Conservation (phyloP, 176 grass and related monocot genomes). For the Carex cristatella region DNA sequence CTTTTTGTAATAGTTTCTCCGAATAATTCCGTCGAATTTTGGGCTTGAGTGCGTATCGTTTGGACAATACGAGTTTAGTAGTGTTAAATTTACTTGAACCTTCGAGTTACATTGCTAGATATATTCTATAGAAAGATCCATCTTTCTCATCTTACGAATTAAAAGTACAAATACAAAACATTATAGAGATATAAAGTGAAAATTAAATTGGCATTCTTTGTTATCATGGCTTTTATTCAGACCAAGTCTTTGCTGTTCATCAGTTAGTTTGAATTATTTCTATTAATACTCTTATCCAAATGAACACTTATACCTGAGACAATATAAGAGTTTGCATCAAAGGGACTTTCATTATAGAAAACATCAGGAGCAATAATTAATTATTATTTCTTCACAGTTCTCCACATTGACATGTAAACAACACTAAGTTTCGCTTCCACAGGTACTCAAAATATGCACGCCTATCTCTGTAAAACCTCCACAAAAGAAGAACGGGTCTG, state of each 20-base stretch:
- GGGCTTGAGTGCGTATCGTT: neutral
- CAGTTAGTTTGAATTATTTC: neutral
- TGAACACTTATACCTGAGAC: neutral
- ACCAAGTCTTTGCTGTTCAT: neutral
- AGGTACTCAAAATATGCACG: neutral
- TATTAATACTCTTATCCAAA: neutral
- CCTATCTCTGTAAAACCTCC: neutral
- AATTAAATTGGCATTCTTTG: neutral
- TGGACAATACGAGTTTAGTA: too few relatives aligned
- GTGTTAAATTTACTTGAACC: too few relatives aligned
- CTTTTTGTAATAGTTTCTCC: neutral
- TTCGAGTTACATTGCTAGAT: neutral
- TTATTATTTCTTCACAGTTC: neutral
- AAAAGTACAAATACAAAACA: neutral
- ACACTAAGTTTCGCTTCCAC: neutral
- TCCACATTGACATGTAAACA: neutral
- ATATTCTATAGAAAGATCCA: neutral
- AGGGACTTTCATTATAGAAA: neutral
- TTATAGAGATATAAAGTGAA: neutral
- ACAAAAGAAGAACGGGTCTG: neutral
- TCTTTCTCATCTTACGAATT: neutral
- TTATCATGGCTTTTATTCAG: neutral
- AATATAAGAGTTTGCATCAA: neutral
- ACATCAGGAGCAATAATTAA: neutral
- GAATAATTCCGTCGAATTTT: neutral